phyloP scores from a whole-genome alignment of 2,329 filamentous ascomycete genomes.

The Dactylellina sp. region DNA sequence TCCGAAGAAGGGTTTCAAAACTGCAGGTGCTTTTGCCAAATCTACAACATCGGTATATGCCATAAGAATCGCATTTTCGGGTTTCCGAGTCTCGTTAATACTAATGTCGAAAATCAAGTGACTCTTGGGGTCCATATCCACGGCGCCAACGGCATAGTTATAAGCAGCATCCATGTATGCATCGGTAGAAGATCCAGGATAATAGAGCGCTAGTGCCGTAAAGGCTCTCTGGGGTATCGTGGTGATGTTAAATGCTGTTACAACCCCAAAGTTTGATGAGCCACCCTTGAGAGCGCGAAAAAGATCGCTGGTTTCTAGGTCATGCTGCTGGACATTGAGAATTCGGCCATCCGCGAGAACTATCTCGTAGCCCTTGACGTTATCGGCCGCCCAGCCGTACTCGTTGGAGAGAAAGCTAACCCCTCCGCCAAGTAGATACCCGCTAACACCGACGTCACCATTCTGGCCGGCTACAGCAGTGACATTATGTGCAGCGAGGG shows the following conservation, averaged over 20 bases:
- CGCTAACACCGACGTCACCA: conserved; percentile 65
- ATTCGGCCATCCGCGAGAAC: conserved; percentile 69
- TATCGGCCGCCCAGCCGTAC: conserved; percentile 68
- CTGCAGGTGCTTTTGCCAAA: conserved; percentile 26
- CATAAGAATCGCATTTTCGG: neutral
- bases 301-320: conserved; percentile 64
- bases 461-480: conserved; percentile 66
- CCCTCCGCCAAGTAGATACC: conserved; percentile 66
- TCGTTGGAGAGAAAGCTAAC: conserved; percentile 67
- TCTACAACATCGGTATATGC: conserved; percentile 32
- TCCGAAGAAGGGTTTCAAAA: conserved; percentile 37
- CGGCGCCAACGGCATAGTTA: conserved; percentile 6
- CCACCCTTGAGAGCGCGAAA: conserved; percentile 62
- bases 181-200: conserved; percentile 20
- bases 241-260: conserved; percentile 60
- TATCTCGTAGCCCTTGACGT: conserved; percentile 67
- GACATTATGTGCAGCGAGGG: conserved; percentile 64
- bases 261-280: conserved; percentile 62
- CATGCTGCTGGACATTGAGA: conserved; percentile 64
- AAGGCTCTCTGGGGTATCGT: conserved; percentile 4
- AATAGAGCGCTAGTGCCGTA: neutral
- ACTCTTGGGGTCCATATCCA: conserved; percentile 28
- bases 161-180: conserved; percentile 10
- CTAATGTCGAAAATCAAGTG: conserved; percentile 7
- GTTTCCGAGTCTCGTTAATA: neutral